Base-by-base conservation (phyloP, 1,139 yeast genomes). In the Yamadazyma buinensis region DNA sequence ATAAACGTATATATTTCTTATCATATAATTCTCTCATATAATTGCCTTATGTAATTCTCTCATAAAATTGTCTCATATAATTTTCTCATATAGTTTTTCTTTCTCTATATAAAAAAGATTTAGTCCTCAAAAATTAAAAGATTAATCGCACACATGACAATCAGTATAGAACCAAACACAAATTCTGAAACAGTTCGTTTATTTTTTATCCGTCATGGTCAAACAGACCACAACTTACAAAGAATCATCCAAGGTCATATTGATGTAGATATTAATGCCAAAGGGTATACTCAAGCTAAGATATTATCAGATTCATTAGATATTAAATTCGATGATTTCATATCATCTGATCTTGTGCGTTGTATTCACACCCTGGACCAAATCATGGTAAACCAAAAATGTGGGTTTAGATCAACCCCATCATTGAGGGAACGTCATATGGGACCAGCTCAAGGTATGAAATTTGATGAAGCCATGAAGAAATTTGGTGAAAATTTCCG, bases 401-500 rank as follows among this genome's bases (percentile, higher is more conserved):
- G 46, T 14, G 38, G 38, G 1, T 37, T 55, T 1, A 39, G 44
- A 19, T 46, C 49, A 28, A 66, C 75, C 1, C 27, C 54, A 3
- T 68, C 68, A 20, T 62, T 85, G 29, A 69, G 97, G 40, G 97
- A 88, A 52, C 64, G 96, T 31, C 57, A 64, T 37, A 85, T 88
- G 95, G 97, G 96, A 1, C 71, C 64, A 11, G 61, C 52, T 2
- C 87, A 88, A 53, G 95, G 95, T 2, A 77, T 84, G 85, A 62
- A 65, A 30, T 62, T 84, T 18, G 57, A 53, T 17, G 92, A 83
- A 30, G 97, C 95, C 1, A 63, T 74, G 15, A 67, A 52, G 2
- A 47, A 53, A 37, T 68, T 59, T 41, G 73, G 74, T 0, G 52
- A 50, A 3, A 47, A 53, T 23, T 68, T 61, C 44, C 50, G 69